Evolutionary conservation across 2,329 filamentous ascomycete species (phyloP).

Genomic region (Leptoxyphium fumago): DNA sequence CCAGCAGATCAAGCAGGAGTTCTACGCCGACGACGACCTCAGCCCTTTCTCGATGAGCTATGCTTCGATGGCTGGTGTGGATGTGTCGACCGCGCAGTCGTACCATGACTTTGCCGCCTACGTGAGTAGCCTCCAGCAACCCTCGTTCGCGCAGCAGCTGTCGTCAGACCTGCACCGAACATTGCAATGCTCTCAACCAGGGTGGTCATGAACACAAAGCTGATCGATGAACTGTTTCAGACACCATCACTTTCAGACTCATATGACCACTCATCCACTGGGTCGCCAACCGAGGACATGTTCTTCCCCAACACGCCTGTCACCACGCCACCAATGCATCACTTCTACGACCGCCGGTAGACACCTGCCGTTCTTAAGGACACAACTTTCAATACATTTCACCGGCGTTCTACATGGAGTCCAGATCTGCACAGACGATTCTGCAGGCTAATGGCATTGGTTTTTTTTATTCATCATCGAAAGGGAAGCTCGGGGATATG

Average conservation of each 20-base stretch:
- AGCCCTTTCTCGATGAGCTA: constrained; percentile 56
- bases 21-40: constrained; percentile 44
- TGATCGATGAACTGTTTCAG: constrained; percentile 29
- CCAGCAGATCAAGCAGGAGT: constrained; percentile 50
- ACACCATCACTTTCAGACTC: constrained; percentile 65
- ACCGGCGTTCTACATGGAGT: too few relatives aligned
- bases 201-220: constrained; percentile 3
- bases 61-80: constrained; percentile 48
- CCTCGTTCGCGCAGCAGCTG: neutral
- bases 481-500: too few relatives aligned
- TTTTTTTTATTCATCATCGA: too few relatives aligned
- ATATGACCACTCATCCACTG: constrained; percentile 47
- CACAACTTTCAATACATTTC: too few relatives aligned
- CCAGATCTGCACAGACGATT: too few relatives aligned
- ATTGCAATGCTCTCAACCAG: neutral
- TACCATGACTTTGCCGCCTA: constrained; percentile 59
- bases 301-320: constrained; percentile 43
- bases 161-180: neutral
- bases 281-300: constrained; percentile 26
- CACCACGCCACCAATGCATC: constrained; percentile 58
- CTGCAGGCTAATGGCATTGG: too few relatives aligned
- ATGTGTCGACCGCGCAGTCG: constrained; percentile 43
- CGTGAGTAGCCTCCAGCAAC: constrained; percentile 46
- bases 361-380: neutral
- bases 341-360: constrained; percentile 21